Conservation (phyloP, 2,329 filamentous ascomycete species). For the Paracorniculantispora psalliotae region DNA sequence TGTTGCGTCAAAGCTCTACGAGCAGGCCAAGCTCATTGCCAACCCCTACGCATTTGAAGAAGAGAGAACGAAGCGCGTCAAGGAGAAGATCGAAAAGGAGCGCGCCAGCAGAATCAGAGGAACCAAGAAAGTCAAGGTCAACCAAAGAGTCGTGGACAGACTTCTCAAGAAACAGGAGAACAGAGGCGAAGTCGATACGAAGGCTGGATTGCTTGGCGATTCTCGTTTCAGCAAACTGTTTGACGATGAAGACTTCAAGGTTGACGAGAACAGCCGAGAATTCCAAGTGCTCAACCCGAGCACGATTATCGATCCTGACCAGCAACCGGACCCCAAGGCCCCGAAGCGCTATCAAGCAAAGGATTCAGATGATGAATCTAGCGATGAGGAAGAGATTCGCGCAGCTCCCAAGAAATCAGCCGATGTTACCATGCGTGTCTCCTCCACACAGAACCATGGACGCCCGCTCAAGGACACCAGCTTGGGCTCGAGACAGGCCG, state of each 20-base stretch:
- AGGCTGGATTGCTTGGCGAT: slow-evolving; percentile 70
- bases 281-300: slow-evolving; percentile 88
- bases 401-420: slow-evolving; percentile 23
- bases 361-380: slow-evolving; percentile 41
- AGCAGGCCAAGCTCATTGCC: slow-evolving; percentile 86
- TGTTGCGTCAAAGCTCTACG: slow-evolving; percentile 89
- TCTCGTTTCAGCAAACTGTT: slow-evolving; percentile 84
- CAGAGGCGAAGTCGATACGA: slow-evolving; percentile 51
- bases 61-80: slow-evolving; percentile 82
- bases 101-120: slow-evolving; percentile 91
- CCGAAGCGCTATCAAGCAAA: slow-evolving; percentile 33
- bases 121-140: slow-evolving; percentile 97
- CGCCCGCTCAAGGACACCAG: slow-evolving; percentile 51
- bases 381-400: slow-evolving; percentile 29
- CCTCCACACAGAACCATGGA: slow-evolving; percentile 60
- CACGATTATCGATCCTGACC: slow-evolving; percentile 46
- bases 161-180: slow-evolving; percentile 61
- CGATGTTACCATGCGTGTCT: slow-evolving; percentile 60
- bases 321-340: slow-evolving; percentile 29
- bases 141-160: slow-evolving; percentile 74
- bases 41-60: slow-evolving; percentile 95
- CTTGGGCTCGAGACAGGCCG: slow-evolving; percentile 52
- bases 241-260: slow-evolving; percentile 85
- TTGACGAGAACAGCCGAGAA: slow-evolving; percentile 84
- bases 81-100: slow-evolving; percentile 95